phyloP scores from a whole-genome alignment of 2,329 filamentous ascomycete species.

The Venturia oleaginea region DNA sequence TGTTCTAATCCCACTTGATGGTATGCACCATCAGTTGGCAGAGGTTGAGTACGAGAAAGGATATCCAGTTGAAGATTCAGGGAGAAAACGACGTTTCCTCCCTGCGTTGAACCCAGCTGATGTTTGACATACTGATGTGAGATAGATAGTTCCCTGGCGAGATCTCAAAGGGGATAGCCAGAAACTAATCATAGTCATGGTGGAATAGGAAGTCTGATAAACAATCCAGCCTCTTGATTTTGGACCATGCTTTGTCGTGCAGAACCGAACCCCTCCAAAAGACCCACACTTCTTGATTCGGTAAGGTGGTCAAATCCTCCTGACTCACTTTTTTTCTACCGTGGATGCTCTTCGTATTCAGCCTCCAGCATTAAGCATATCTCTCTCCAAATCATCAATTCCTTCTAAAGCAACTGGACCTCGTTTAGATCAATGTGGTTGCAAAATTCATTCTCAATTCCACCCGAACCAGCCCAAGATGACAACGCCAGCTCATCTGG shows the following conservation, averaged over 20 bases:
- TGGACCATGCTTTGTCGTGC: not conserved
- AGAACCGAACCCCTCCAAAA: not conserved
- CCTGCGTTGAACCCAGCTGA: not conserved
- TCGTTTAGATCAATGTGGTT: not conserved
- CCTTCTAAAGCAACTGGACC: not conserved
- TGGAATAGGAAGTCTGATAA: not conserved
- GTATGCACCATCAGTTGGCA: not conserved
- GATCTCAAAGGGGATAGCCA: not conserved
- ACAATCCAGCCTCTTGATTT: not conserved
- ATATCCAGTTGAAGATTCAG: not conserved
- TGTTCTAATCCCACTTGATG: not conserved
- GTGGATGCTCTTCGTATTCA: not conserved
- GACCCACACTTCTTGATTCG: not conserved
- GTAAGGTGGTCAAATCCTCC: not conserved
- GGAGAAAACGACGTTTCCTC: not conserved
- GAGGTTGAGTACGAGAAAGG: not conserved
- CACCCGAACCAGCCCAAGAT: not conserved
- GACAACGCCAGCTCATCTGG: conserved; percentile 8
- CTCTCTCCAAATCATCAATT: not conserved
- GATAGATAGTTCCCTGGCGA: not conserved
- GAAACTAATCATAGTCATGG: not conserved
- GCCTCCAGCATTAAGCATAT: not conserved
- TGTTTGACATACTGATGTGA: not conserved
- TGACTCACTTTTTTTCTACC: not conserved
- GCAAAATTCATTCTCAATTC: not conserved